Evolutionary conservation across 768 basidiomycete genomes (phyloP).

Genomic region (Antrodiella citrinella): DNA sequence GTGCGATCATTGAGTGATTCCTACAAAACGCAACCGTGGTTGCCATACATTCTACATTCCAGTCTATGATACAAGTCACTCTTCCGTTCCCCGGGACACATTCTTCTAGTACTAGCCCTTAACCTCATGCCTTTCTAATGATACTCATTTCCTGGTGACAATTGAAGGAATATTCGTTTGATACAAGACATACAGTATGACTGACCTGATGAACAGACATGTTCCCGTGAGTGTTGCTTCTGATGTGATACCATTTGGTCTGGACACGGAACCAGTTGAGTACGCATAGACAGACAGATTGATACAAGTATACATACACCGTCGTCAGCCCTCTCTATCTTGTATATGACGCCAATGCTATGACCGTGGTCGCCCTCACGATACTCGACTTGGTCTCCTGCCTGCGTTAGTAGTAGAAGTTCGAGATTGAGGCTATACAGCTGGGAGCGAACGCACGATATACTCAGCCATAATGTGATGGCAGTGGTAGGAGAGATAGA

Average conservation of each 20-base stretch:
- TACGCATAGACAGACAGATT: background rate
- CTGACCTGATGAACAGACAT: slow-evolving; percentile 29
- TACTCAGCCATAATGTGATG: background rate
- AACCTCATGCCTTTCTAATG: no score
- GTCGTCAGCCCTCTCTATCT: slow-evolving; percentile 24
- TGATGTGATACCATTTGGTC: slow-evolving; percentile 29
- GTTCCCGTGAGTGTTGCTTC: slow-evolving; percentile 37
- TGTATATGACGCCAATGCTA: slow-evolving; percentile 27
- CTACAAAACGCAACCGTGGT: no score
- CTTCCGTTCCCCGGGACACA: no score
- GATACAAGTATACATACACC: slow-evolving; percentile 19
- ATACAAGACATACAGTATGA: background rate
- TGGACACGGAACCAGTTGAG: slow-evolving; percentile 14
- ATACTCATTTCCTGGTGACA: no score
- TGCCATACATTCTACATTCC: no score
- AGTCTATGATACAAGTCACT: no score
- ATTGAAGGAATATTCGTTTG: no score
- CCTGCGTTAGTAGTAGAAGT: no score
- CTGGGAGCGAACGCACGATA: background rate
- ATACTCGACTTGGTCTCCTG: slow-evolving; percentile 37
- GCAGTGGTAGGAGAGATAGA: no score
- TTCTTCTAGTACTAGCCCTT: no score
- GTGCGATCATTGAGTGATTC: no score
- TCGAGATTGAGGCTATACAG: no score
- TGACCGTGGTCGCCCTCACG: slow-evolving; percentile 31